These are phyloP conservation scores for Cladosporium sp. DNA, from an alignment of 2,329 filamentous ascomycete species.

Conservation along the genomic window DNA sequence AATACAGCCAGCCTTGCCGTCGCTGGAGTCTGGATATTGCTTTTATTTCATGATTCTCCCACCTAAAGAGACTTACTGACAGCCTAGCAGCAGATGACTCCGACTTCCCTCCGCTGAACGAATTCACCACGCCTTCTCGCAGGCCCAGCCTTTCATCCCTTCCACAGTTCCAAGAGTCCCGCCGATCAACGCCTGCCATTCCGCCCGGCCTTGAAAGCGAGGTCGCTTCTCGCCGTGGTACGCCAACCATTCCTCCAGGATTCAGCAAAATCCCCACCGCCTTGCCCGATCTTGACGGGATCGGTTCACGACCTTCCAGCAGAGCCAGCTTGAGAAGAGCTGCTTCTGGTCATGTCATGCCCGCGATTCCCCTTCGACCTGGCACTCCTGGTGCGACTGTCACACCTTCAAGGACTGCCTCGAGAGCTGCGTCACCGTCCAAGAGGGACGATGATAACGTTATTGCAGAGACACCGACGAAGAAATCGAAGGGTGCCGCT, in stretches of 20 bases:
- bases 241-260: slow-evolving; percentile 49
- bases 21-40: background rate
- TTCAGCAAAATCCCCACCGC: slow-evolving; percentile 37
- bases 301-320: slow-evolving; percentile 32
- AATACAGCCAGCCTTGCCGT: background rate
- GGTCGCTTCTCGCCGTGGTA: slow-evolving; percentile 41
- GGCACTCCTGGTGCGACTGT: slow-evolving; percentile 37
- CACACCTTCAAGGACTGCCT: slow-evolving; percentile 33
- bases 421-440: slow-evolving; percentile 21
- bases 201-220: slow-evolving; percentile 39
- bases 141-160: slow-evolving; percentile 28
- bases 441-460: slow-evolving; percentile 26
- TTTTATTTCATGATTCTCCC: background rate
- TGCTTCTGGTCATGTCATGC: slow-evolving; percentile 35
- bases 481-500: slow-evolving; percentile 18
- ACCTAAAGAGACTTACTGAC: slow-evolving; percentile 20
- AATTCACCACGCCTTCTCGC: slow-evolving; percentile 25
- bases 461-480: slow-evolving; percentile 24
- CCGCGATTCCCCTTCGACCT: slow-evolving; percentile 44
- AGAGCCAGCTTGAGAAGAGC: slow-evolving; percentile 36
- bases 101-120: slow-evolving; percentile 31
- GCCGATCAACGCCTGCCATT: slow-evolving; percentile 37
- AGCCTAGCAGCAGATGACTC: slow-evolving; percentile 28
- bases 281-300: slow-evolving; percentile 31
- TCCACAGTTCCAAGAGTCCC: slow-evolving; percentile 32